These are phyloP conservation scores for Nitzschia sp. DNA, from an alignment of 108 stramenopile species.

Conservation along the genomic window DNA sequence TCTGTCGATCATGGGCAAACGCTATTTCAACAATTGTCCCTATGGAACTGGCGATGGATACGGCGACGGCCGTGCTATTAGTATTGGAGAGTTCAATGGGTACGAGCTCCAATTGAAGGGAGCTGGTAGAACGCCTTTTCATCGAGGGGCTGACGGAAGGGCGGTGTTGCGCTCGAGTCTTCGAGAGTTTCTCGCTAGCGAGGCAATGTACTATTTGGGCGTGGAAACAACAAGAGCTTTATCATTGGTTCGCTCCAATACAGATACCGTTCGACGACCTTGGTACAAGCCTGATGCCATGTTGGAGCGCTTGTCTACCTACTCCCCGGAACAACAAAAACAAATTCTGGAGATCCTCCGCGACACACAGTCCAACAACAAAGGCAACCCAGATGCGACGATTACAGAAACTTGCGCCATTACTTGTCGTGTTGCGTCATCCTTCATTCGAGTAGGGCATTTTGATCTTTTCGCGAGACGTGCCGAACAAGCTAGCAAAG, in stretches of 20 bases:
- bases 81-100: conserved; percentile 64
- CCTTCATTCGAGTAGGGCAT: conserved; percentile 86
- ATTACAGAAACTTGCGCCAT: conserved; percentile 84
- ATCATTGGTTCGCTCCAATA: conserved; percentile 57
- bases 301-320: conserved; percentile 59
- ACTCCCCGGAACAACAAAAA: conserved; percentile 44
- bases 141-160: conserved; percentile 92
- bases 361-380: conserved; percentile 27
- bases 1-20: conserved; percentile 75
- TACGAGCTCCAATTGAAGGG: conserved; percentile 98
- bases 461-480: conserved; percentile 79
- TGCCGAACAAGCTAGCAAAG: conserved; percentile 30
- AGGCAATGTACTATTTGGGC: conserved; percentile 93
- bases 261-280: conserved; percentile 57
- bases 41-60: conserved; percentile 87
- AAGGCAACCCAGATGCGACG: conserved; percentile 77
- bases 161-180: conserved; percentile 91
- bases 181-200: conserved; percentile 92
- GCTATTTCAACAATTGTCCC: conserved; percentile 76
- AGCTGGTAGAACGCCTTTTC: conserved; percentile 92
- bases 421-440: conserved; percentile 74
- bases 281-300: conserved; percentile 66
- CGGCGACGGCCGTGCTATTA: conserved; percentile 86
- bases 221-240: conserved; percentile 89
- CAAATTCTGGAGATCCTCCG: conserved; percentile 67